A percentile compares a stretch with the other conserved stretches of the same genome.
Conservation (phyloP, 495 filamentous ascomycete genomes). For the Immersiella caudata region DNA sequence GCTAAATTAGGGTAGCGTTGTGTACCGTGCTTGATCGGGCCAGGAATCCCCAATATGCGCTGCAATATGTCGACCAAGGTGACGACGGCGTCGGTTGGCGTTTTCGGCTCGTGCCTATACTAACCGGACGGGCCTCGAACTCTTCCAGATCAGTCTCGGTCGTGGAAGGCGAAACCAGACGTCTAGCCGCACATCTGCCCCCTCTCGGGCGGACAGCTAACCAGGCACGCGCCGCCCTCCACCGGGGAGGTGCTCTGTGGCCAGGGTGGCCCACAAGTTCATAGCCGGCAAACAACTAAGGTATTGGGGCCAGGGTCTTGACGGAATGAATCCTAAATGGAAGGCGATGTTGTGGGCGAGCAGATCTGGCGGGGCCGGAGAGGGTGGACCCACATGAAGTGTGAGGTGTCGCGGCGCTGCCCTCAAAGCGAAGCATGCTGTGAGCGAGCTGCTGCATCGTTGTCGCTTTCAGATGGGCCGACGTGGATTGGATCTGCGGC, state of each 20-base stretch:
- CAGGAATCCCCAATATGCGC: slow-evolving; percentile 32
- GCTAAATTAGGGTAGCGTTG: slow-evolving; percentile 29
- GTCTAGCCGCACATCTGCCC: background rate
- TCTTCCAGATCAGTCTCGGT: slow-evolving; percentile 27
- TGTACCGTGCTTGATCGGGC: slow-evolving; percentile 15
- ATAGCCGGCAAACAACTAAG: background rate
- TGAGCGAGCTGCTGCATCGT: background rate
- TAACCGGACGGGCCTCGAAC: slow-evolving; percentile 23
- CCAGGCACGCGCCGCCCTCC: background rate
- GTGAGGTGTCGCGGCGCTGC: background rate
- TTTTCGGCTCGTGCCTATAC: slow-evolving; percentile 30
- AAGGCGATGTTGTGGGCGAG: background rate
- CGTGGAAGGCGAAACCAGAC: slow-evolving; percentile 3
- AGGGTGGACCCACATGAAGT: background rate
- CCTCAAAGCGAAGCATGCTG: background rate
- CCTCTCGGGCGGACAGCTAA: background rate
- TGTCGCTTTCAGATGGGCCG: slow-evolving; percentile 3
- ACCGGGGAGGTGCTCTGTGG: background rate
- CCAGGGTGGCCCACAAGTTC: background rate
- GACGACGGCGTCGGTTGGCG: slow-evolving; percentile 29
- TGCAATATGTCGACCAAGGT: slow-evolving; percentile 24
- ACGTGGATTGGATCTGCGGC: slow-evolving; percentile 20
- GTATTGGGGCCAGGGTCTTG: slow-evolving; percentile 1
- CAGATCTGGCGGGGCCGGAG: background rate
- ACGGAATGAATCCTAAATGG: background rate